Base-by-base conservation (phyloP, 164 flowering plant genomes). In the Kalanchoe fedtschenkoi region DNA sequence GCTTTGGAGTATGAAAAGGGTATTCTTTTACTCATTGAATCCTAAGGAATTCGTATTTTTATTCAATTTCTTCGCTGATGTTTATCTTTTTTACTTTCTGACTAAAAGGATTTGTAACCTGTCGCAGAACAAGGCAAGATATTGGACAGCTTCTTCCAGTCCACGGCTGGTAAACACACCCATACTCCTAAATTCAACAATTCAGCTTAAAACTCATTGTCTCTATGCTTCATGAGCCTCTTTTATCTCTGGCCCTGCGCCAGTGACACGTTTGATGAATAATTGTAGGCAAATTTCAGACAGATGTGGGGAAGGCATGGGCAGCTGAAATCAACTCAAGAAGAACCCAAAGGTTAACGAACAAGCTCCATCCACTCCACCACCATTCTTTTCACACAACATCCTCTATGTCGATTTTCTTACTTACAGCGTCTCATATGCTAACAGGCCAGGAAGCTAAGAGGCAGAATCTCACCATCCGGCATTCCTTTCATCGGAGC, bases 1-100 rank as follows among this genome's bases (percentile, higher is more conserved):
- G 98, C 97, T 35, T 73, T 82, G 64, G 98, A 92, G 67, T 92
- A 92, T 70, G 98, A 92, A 78, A 81, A 62, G 28, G 97, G 98
- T 89, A 70, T 61, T 73, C 34, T 34, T 69, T 37, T 19, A 43
- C 47, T 53, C 56, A 22, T 21, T 51, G 24, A 2, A 21, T 51
- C 29, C 2, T 1, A 17, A 21, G 4, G 0, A 13, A 17, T 47
- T 5, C 14, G 42, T 6, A 30, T 33, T 60, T 22, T 9, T 28
- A 14, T 34, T 42, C 0, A 16, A 28, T n/a, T 21, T 30, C 43
- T 15, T 1, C 29, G 39, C 44, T 6, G 26, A 10, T 29, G 19
- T 15, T 62, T 46, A 28, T 9, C 14, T 61, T 22, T 28, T 0
- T 7, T 7, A 62, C 44, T 60, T 5, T 1, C 34, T 57, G 37